Base-by-base conservation (phyloP, 2,329 filamentous ascomycete species). In the Polytolypa hystricis region DNA sequence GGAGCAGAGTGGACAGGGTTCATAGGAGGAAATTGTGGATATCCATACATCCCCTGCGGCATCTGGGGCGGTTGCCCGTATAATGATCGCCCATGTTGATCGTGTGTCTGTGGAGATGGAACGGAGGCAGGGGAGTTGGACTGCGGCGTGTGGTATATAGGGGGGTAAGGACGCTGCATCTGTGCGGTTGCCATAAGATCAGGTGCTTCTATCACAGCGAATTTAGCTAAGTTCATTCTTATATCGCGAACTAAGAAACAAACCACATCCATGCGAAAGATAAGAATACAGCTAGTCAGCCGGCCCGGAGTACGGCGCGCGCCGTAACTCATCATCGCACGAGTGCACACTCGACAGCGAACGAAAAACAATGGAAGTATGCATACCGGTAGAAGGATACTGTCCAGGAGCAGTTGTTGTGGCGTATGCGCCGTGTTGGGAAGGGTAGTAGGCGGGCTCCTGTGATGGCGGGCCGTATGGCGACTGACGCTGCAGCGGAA, bases 51-150 rank as follows among this genome's bases (percentile, higher is more conserved):
- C 23, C 81, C 78, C 48, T 82, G 83, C 49, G 84, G 74, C 61
- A 93, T 75, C 59, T 91, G 84, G 38, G 81, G 77, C 34, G 81
- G 80, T 52, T 87, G 82, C 23, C 77, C 80, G 61, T 95, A 96
- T 56, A 96, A 74, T 51, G 77, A 80, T 49, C 87, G 73, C 39
- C 67, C 70, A 65, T 93, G 84, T 54, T 89, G 84, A 55, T 96
- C 89, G 62, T 94, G 86, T 39, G 78, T 74, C 40, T 86, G 84
- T 15, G 85, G 81, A 21, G 89, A 95, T 45, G 87, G 83, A 51
- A 95, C 87, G 34, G 87, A 93, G 26, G 85, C 84, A 33, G 89
- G 89, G 38, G 89, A 94, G 62, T 89, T 93, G 39, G 87, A 93
- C 65, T 95, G 87, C 38, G 87, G 86, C 12, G 87, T 93, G 61